Conservation (phyloP, 805 yeast genomes). For the Ogataea parapolymorpha region DNA sequence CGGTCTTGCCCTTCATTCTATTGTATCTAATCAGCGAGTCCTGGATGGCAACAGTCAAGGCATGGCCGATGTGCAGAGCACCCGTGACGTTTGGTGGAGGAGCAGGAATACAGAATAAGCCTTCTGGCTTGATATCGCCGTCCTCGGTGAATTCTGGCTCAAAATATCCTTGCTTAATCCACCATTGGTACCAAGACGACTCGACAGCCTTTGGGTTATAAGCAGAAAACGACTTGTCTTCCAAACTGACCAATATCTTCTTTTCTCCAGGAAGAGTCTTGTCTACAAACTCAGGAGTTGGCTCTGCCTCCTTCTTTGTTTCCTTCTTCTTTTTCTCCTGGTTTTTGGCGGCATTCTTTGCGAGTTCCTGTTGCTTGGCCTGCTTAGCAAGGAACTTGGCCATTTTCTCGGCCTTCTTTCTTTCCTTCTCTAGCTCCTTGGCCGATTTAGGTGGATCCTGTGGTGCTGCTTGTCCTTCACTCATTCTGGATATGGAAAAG, state of each 20-base stretch:
- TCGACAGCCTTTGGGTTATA: constrained; percentile 92
- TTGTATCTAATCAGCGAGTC: constrained; percentile 89
- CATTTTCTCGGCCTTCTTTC: constrained; percentile 54
- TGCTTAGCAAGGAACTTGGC: constrained; percentile 74
- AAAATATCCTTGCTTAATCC: constrained; percentile 85
- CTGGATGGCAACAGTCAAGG: constrained; percentile 91
- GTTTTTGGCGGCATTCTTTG: constrained; percentile 42
- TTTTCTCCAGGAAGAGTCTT: constrained; percentile 85
- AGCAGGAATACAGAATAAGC: constrained; percentile 88
- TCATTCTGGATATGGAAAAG: constrained; percentile 22
- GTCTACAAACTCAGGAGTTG: constrained; percentile 83
- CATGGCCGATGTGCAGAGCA: constrained; percentile 98
- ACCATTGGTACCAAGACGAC: constrained; percentile 97
- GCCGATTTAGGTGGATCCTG: constrained; percentile 44
- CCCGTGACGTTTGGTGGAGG: constrained; percentile 99
- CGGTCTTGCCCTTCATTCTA: constrained; percentile 97
- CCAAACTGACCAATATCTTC: constrained; percentile 80
- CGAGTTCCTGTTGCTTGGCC: constrained; percentile 64
- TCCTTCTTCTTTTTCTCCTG: constrained; percentile 58
- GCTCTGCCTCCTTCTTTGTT: constrained; percentile 66
- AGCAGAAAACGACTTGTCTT: constrained; percentile 90
- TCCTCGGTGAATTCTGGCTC: constrained; percentile 77
- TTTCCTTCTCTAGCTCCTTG: constrained; percentile 70
- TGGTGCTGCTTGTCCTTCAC: constrained; percentile 23
- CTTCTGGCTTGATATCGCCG: constrained; percentile 78